Base-by-base conservation (phyloP, 2,329 filamentous ascomycete genomes). In the Amauroascus niger region DNA sequence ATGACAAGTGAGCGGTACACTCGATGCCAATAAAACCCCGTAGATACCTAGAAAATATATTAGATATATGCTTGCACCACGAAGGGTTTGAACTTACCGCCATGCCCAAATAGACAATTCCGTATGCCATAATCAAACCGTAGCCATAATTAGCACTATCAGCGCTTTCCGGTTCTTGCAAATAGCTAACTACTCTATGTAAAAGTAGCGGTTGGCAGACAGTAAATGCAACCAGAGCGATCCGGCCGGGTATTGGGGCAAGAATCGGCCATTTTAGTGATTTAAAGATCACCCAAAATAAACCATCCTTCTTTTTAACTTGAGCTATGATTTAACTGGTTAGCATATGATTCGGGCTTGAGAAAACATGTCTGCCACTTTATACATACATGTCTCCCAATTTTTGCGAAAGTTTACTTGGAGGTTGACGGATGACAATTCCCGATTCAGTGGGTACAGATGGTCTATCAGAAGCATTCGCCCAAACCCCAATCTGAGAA, bases 401-500 rank as follows among this genome's bases (percentile, higher is more conserved):
- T 35, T 4, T 11, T 35, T 35, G 14, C 9, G 14, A 35, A 35
- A 35, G 8, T 35, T n/a, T 3, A 13, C 33, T 11, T 35, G 33
- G 33, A 35, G 33, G 3, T n/a, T 35, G 9, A 35, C 33, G 3
- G 33, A 13, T n/a, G 9, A 35, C 4, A 35, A 11, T 3, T 11
- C 33, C 14, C 9, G 26, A n/a, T 35, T n/a, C 9, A 35, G 33
- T n/a, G 33, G 33, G 33, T 35, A 52, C 33, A 52, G 24, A 39
- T 46, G 39, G 13, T 28, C 30, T 30, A 43, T 43, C 14, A 39
- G 60, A 6, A 71, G 51, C 22, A 65, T 56, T 1, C 59, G 63
- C 9, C 53, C 54, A 46, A 63, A 68, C 0, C 69, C 68, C 9
- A 53, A 9, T 13, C 54, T 32, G 45, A 71, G 67, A 6, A 71